Evolutionary conservation across 176 grass and related monocot species (phyloP).

Genomic region (Oryza nivara): DNA sequence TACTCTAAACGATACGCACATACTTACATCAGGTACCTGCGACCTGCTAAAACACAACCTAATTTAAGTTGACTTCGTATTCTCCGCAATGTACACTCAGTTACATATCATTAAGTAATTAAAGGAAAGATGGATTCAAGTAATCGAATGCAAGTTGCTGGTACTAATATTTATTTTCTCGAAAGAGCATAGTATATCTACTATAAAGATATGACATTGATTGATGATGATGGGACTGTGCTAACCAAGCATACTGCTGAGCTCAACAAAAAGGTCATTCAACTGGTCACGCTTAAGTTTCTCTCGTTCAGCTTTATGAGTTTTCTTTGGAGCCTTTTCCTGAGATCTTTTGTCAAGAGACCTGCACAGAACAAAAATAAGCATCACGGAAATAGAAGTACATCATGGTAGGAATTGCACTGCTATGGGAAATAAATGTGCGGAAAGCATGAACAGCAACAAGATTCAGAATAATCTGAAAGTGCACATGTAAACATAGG

Average conservation of each 20-base stretch:
- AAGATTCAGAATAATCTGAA: slow-evolving; percentile 29
- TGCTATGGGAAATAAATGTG: slow-evolving; percentile 25
- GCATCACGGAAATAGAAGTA: neutral
- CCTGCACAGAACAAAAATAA: slow-evolving; percentile 45
- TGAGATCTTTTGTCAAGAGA: slow-evolving; percentile 50
- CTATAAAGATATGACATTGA: slow-evolving; percentile 27
- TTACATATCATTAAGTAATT: slow-evolving; percentile 28
- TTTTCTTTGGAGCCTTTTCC: slow-evolving; percentile 69
- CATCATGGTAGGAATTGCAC: neutral
- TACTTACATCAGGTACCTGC: neutral
- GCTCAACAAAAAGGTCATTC: slow-evolving; percentile 79
- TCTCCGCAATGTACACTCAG: neutral
- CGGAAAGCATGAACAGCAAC: neutral
- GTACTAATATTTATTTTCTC: slow-evolving; percentile 7
- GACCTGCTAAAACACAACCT: slow-evolving; percentile 28
- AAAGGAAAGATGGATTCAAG: slow-evolving; percentile 10
- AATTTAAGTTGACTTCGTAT: slow-evolving; percentile 22
- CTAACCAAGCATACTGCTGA: slow-evolving; percentile 72
- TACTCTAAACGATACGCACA: slow-evolving; percentile 1
- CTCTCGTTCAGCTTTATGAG: slow-evolving; percentile 76
- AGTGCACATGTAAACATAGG: slow-evolving; percentile 14
- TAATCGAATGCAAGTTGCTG: slow-evolving; percentile 1
- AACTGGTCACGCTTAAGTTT: slow-evolving; percentile 82
- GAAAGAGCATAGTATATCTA: slow-evolving; percentile 7
- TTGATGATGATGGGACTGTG: neutral